Evolutionary conservation across 306 rosid species (phyloP).

Genomic region (Citrullus amarus): DNA sequence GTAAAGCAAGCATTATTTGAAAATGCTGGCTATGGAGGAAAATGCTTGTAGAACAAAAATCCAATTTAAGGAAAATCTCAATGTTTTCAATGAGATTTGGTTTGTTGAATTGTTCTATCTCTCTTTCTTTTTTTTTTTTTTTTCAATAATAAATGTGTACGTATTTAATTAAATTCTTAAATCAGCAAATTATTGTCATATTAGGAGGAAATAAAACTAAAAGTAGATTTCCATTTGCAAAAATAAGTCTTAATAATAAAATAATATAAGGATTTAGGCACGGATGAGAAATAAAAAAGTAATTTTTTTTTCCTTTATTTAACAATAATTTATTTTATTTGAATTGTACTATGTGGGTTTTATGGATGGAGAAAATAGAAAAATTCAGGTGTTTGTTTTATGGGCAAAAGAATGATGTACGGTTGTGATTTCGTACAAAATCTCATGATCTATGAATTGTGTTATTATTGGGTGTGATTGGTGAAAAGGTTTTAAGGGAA

Average conservation of each 20-base stretch:
- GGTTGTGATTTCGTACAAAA: no score
- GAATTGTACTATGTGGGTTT: no score
- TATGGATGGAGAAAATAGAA: no score
- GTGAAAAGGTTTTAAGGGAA: no score
- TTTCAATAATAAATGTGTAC: background rate
- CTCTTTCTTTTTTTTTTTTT: no score
- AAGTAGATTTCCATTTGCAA: background rate
- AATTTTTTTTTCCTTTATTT: no score
- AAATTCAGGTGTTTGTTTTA: no score
- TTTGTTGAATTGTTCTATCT: background rate
- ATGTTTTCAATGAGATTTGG: background rate
- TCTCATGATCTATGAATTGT: no score
- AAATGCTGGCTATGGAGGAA: slow-evolving; percentile 66
- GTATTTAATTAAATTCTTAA: background rate
- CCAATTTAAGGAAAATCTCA: background rate
- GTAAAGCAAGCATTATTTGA: slow-evolving; percentile 50
- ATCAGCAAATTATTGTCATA: background rate
- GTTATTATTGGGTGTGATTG: no score
- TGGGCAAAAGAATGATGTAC: no score
- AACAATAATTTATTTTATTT: background rate
- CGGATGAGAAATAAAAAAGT: background rate
- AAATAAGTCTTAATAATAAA: background rate
- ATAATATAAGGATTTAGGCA: background rate
- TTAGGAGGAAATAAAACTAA: background rate
- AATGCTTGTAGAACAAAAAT: slow-evolving; percentile 26